Conservation (phyloP, 805 yeast species). For the Candida khao-thaluensis region DNA sequence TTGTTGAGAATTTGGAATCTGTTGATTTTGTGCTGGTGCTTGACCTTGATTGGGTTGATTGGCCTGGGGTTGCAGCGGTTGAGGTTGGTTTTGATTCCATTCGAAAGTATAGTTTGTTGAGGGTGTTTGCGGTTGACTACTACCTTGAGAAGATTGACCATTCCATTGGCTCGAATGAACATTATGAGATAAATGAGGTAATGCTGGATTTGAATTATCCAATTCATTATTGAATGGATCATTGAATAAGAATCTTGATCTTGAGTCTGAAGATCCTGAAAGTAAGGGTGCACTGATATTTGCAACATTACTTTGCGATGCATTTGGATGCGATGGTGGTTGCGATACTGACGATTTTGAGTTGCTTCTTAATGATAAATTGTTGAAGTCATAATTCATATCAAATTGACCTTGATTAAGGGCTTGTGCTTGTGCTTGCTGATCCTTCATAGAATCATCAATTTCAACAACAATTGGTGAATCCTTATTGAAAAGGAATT, state of each 20-base stretch:
- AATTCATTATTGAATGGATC: constrained; percentile 47
- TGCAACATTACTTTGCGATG: constrained; percentile 3
- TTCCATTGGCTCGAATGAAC: constrained; percentile 23
- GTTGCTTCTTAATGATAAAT: constrained; percentile 13
- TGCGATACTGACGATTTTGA: constrained; percentile 2
- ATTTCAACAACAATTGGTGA: constrained; percentile 34
- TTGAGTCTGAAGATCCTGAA: constrained; percentile 22
- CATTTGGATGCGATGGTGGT: neutral
- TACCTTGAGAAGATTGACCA: constrained; percentile 27
- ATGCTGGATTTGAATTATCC: constrained; percentile 9
- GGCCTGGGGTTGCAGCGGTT: constrained; percentile 9
- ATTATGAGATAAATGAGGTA: constrained; percentile 8
- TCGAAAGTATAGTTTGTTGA: constrained; percentile 15
- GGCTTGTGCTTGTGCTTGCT: neutral
- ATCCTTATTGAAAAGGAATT: constrained; percentile 37
- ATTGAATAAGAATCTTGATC: constrained; percentile 68
- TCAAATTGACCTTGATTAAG: neutral
- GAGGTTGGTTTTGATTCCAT: constrained; percentile 14
- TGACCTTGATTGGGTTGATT: constrained; percentile 11
- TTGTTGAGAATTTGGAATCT: neutral
- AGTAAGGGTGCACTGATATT: constrained; percentile 6
- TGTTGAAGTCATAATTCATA: constrained; percentile 12
- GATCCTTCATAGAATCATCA: constrained; percentile 12
- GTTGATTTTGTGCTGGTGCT: neutral
- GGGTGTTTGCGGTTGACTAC: constrained; percentile 18